Evolutionary conservation across 169 alveolate species (phyloP).

Genomic region (Plasmodium gonderi): DNA sequence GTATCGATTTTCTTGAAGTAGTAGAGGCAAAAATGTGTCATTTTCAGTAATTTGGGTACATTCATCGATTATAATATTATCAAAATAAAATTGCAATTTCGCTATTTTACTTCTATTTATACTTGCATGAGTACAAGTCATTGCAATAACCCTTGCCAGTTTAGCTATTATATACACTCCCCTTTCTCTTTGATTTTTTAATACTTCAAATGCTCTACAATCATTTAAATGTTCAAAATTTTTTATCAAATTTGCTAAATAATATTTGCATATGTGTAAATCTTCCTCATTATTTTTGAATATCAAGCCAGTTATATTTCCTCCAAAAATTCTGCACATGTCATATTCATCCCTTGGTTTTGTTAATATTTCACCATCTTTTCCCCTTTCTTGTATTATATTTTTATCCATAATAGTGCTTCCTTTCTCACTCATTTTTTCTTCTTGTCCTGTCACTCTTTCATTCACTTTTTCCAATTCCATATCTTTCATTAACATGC

Average conservation of each 20-base stretch:
- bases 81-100: slow-evolving; percentile 84
- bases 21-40: slow-evolving; percentile 93
- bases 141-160: slow-evolving; percentile 93
- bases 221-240: slow-evolving; percentile 84
- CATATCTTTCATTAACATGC: not conserved
- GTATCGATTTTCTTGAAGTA: slow-evolving; percentile 85
- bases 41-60: slow-evolving; percentile 92
- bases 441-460: not conserved
- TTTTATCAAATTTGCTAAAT: slow-evolving; percentile 69
- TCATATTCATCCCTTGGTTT: not conserved
- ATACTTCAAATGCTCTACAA: slow-evolving; percentile 92
- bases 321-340: slow-evolving; percentile 1
- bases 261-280: slow-evolving; percentile 29
- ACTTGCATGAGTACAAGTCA: slow-evolving; percentile 97
- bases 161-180: slow-evolving; percentile 91
- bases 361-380: not conserved
- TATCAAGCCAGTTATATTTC: slow-evolving; percentile 9
- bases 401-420: too few species aligned
- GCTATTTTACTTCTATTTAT: slow-evolving; percentile 88
- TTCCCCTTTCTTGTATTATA: not conserved
- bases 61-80: slow-evolving; percentile 91
- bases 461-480: not conserved
- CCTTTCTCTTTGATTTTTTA: slow-evolving; percentile 92
- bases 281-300: slow-evolving; percentile 9
- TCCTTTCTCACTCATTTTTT: not conserved